Evolutionary conservation across 176 grass and related monocot genomes (phyloP).

Genomic region (Oropetium thomaeum): DNA sequence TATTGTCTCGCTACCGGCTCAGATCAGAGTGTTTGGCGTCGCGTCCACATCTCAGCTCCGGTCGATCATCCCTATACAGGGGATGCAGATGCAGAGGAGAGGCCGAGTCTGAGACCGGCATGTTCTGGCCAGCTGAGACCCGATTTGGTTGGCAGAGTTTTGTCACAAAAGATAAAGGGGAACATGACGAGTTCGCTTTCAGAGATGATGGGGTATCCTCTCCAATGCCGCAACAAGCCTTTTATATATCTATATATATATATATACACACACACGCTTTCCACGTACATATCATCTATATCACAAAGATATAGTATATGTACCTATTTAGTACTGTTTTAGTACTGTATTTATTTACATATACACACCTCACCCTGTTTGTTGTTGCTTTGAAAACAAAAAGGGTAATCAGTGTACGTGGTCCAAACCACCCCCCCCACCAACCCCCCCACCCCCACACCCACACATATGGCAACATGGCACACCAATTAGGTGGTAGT

Average conservation of each 20-base stretch:
- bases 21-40: constrained; percentile 14
- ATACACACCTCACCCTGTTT: too few relatives aligned
- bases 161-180: not conserved
- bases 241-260: not conserved
- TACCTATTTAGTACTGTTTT: too few relatives aligned
- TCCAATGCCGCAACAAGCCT: not conserved
- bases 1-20: too few relatives aligned
- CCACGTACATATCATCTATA: too few relatives aligned
- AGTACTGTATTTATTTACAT: too few relatives aligned
- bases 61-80: too few relatives aligned
- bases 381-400: constrained; percentile 6
- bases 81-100: too few relatives aligned
- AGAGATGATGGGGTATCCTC: not conserved
- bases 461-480: too few relatives aligned
- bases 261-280: too few relatives aligned
- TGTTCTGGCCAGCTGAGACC: constrained; percentile 12
- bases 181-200: constrained; percentile 15
- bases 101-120: not conserved
- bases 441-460: too few relatives aligned
- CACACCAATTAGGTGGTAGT: not conserved
- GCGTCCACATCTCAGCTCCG: constrained; percentile 25
- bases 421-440: too few relatives aligned
- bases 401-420: not conserved
- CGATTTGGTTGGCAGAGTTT: constrained; percentile 2
- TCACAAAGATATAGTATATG: too few relatives aligned